Base-by-base conservation (phyloP, 345 rosid species). In the Eucalyptus rudis region DNA sequence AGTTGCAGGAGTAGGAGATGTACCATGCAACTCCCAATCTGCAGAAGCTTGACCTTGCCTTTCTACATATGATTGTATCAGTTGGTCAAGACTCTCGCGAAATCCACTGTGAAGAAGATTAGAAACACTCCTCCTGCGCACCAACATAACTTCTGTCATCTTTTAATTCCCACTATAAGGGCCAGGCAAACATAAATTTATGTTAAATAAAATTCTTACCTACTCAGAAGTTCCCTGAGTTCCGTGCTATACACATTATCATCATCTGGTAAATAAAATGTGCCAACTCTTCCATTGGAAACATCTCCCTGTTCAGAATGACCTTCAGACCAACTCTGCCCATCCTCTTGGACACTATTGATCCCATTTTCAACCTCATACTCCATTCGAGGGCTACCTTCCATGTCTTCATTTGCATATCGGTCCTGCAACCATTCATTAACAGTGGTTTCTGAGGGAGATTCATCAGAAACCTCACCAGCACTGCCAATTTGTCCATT, bases 61-160 rank as follows among this genome's bases (percentile, higher is more conserved):
- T 92, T 96, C 96, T 91, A 94, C 96, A 88, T 96, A 95, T 71
- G 99, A 96, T 88, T 92, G 99, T 87, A 96, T 89, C 93, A 97
- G 91, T 66, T 95, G 99, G 90, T 96, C 95, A 87, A 97, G 99
- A 90, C 94, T 95, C 91, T 95, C 95, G 25, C 99, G 96, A 91
- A 97, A 97, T 90, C 96, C 95, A 92, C 99, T 97, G 44, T 76
- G 96, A 86, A 97, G 97, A 92, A 97, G 98, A 89, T 93, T 96
- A 86, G 99, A 96, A 62, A 97, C 99, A 79, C 99, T 95, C 93
- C 99, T 95, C 97, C 99, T 97, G 89, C 86, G 90, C 87, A 52
- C 91, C 89, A 88, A 87, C 90, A 89, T 49, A 86, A 83, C 29
- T 80, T 87, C 58, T 31, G 59, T 90, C 83, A 92, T 87, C 87